Conservation (phyloP, 1,284 basidiomycete genomes). For the Marasmius tenuissimus region DNA sequence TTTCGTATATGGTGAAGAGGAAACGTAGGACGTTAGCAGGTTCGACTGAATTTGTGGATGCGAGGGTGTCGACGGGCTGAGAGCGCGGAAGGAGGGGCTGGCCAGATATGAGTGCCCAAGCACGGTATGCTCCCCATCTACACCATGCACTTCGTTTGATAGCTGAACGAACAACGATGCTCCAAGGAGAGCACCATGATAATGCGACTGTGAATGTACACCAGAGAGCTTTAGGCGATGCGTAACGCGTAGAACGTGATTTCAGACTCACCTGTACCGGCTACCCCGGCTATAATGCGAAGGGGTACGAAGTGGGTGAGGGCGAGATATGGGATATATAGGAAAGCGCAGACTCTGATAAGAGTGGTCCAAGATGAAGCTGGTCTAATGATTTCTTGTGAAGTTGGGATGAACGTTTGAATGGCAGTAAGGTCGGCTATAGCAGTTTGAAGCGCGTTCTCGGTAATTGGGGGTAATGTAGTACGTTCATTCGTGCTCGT, state of each 20-base stretch:
- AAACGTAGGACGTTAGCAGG: constrained; percentile 62
- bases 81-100: constrained; percentile 43
- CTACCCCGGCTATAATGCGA: constrained; percentile 56
- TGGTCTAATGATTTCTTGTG: constrained; percentile 22
- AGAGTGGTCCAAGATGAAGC: constrained; percentile 32
- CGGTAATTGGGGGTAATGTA: constrained; percentile 47
- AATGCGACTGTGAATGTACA: constrained; percentile 37
- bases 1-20: constrained; percentile 88
- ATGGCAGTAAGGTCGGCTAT: constrained; percentile 58
- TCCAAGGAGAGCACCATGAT: constrained; percentile 68
- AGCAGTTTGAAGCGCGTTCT: constrained; percentile 57
- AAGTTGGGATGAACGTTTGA: constrained; percentile 46
- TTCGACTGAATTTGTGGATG: constrained; percentile 28
- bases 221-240: background rate
- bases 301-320: constrained; percentile 57
- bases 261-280: constrained; percentile 41
- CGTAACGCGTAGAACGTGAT: background rate
- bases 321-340: constrained; percentile 61
- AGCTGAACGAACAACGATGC: constrained; percentile 46
- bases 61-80: constrained; percentile 36
- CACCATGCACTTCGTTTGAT: constrained; percentile 68
- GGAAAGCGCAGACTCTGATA: constrained; percentile 45
- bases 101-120: constrained; percentile 53
- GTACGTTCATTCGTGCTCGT: constrained; percentile 23
- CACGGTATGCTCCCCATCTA: constrained; percentile 54